phyloP scores from a whole-genome alignment of 176 grass and related monocot genomes.

The Rhynchospora breviuscula region DNA sequence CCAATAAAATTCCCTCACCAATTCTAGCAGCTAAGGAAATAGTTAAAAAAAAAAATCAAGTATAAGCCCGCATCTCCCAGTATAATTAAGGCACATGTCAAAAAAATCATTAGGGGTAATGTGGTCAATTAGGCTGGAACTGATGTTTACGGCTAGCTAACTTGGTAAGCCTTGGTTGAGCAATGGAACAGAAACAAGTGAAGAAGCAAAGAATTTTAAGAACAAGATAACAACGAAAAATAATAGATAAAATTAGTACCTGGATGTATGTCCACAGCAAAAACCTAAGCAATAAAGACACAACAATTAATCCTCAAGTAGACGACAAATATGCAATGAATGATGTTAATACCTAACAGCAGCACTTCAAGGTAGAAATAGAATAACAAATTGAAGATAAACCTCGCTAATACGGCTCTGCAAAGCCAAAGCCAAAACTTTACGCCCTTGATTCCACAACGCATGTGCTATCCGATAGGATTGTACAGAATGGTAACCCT shows the following conservation, averaged over 20 bases:
- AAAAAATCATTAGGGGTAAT: background rate
- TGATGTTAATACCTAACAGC: constrained; percentile 6
- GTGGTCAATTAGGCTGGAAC: background rate
- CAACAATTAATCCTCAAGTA: constrained; percentile 11
- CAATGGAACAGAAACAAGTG: background rate
- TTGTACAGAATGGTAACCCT: constrained; percentile 97
- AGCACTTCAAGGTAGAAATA: background rate
- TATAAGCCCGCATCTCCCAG: background rate
- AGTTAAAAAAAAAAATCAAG: constrained; percentile 14
- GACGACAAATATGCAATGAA: background rate
- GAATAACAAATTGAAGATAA: constrained; percentile 25
- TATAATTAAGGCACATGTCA: background rate
- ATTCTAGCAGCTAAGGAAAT: constrained; percentile 73
- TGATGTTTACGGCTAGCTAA: background rate
- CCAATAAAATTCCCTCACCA: constrained; percentile 90
- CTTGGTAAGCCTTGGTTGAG: background rate
- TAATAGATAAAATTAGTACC: constrained; percentile 39
- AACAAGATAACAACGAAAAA: background rate
- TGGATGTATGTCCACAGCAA: constrained; percentile 99
- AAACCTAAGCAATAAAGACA: constrained; percentile 54
- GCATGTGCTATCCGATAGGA: constrained; percentile 92
- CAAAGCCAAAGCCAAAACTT: constrained; percentile 84
- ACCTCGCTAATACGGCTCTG: constrained; percentile 99
- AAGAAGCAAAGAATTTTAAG: background rate
- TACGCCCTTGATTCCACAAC: constrained; percentile 93